A percentile compares a stretch with the other conserved stretches of the same genome.
Evolutionary conservation across 2,329 filamentous ascomycete species (phyloP).

Genomic region (Beauveria pseudobassiana): DNA sequence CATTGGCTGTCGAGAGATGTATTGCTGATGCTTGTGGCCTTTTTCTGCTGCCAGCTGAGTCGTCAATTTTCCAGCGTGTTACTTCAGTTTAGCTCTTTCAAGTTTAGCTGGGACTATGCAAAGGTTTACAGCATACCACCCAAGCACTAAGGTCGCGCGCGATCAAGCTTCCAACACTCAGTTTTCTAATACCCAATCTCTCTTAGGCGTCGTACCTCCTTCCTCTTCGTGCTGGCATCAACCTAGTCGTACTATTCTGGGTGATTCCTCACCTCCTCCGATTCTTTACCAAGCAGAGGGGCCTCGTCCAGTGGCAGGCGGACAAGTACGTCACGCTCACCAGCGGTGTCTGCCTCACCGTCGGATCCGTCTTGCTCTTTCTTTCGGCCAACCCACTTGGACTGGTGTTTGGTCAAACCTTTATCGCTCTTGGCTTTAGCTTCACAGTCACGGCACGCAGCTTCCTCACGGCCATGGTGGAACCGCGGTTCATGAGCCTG

Average conservation of each 20-base stretch:
- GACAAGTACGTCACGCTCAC: slow-evolving; percentile 14
- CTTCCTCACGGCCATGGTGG: slow-evolving; percentile 13
- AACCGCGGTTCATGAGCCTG: slow-evolving; percentile 10
- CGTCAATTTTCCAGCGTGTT: neutral
- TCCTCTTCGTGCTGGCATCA: slow-evolving; percentile 13
- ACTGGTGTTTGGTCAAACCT: slow-evolving; percentile 9
- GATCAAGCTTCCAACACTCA: too few species aligned
- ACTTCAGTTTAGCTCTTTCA: neutral
- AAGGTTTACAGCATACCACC: neutral
- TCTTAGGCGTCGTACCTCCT: slow-evolving; percentile 15
- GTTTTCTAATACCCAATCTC: neutral
- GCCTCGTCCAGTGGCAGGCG: neutral
- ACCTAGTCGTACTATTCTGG: slow-evolving; percentile 10
- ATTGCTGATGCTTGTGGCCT: neutral
- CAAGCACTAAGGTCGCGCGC: neutral
- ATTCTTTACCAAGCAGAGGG: slow-evolving; percentile 4
- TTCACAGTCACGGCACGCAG: slow-evolving; percentile 14
- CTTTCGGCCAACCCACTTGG: slow-evolving; percentile 7
- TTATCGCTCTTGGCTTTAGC: slow-evolving; percentile 11
- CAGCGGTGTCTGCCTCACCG: slow-evolving; percentile 11
- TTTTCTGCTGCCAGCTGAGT: neutral
- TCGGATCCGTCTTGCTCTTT: slow-evolving; percentile 12
- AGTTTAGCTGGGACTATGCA: neutral
- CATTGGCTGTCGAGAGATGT: neutral
- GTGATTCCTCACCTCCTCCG: slow-evolving; percentile 11